Evolutionary conservation across 2,329 filamentous ascomycete species (phyloP), one percentile per base, ranked within the genome.

Genomic region (Remersonia thermophila): DNA sequence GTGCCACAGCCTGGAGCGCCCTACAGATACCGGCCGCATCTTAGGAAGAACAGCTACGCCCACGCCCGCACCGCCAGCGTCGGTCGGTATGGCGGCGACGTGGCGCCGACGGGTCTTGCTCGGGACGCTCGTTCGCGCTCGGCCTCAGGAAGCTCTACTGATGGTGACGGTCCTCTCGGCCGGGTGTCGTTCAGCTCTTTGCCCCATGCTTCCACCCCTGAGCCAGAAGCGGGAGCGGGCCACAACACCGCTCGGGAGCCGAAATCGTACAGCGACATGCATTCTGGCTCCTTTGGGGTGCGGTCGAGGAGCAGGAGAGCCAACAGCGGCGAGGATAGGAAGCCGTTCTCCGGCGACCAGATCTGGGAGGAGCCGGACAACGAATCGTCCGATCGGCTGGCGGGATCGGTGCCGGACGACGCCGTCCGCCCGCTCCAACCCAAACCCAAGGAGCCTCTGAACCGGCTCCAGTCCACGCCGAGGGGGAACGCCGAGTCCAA

Each of bases 331-430:
- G 77, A 81, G 51, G 60, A 78, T 40, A 63, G 71, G 47, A 72
- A 67, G 36, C 71, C 77, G 2, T 86, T 84, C 53, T 80, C 78
- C 2, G 74, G 78, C 25, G 80, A 86, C 53, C 77, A 83, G 51
- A 87, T 95, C 42, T 95, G 85, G 67, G 87, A 95, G 56, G 89
- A 95, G 54, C 82, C 84, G 1, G 75, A 82, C 50, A 65, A 49
- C n/a, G 47, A 55, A 20, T 37, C 53, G 3, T 50, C 51, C 11
- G 14, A 13, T 5, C 27, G 27, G n/a, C 20, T 23, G 20, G 20
- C 20, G 20, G 52, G 44, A 38, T 17, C 44, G 39, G 37, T 27
- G 34, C 36, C 39, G 12, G 27, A 42, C 7, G 44, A 34, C 10
- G 29, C 37, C 44, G 52, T 51, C 40, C 62, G 66, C 13, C 66